A percentile compares a stretch with the other conserved stretches of the same genome.
These are phyloP conservation scores for Raddia distichophylla DNA, from an alignment of 176 grass and related monocot genomes.

Conservation along the genomic window DNA sequence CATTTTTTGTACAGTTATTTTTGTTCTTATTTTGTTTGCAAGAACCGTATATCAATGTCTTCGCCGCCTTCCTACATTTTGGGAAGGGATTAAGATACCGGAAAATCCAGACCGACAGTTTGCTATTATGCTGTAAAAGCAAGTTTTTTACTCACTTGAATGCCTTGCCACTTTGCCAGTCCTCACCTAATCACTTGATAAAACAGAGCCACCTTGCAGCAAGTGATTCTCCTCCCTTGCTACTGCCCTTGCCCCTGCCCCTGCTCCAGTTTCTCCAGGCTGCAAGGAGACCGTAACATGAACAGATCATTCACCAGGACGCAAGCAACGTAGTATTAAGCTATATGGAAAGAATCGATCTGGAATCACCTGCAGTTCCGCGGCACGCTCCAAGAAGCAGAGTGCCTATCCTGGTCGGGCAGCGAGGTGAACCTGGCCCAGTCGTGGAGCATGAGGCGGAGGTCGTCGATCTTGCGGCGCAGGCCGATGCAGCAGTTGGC, in stretches of 20 bases:
- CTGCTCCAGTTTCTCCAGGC: constrained; percentile 28
- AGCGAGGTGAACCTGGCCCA: constrained; percentile 71
- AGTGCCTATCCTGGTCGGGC: not conserved
- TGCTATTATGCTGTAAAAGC: not conserved
- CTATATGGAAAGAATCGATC: not conserved
- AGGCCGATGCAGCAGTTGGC: constrained; percentile 82
- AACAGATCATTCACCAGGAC: no score
- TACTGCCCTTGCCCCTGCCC: not conserved
- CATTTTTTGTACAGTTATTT: not conserved
- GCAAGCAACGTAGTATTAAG: no score
- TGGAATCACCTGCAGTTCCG: constrained; percentile 62
- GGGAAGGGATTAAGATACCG: not conserved
- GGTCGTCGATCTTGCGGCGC: constrained; percentile 57
- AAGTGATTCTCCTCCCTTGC: not conserved
- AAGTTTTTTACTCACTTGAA: not conserved
- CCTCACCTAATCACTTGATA: not conserved
- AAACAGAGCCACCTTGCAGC: not conserved
- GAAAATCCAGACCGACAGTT: not conserved
- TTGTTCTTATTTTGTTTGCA: not conserved
- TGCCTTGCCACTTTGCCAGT: not conserved
- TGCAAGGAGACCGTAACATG: not conserved
- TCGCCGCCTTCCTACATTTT: not conserved
- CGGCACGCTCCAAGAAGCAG: constrained; percentile 55
- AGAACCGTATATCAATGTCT: not conserved
- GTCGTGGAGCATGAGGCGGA: constrained; percentile 66